phyloP scores from a whole-genome alignment of 202 grass and related monocot genomes.

The Schoenoplectus triqueter region DNA sequence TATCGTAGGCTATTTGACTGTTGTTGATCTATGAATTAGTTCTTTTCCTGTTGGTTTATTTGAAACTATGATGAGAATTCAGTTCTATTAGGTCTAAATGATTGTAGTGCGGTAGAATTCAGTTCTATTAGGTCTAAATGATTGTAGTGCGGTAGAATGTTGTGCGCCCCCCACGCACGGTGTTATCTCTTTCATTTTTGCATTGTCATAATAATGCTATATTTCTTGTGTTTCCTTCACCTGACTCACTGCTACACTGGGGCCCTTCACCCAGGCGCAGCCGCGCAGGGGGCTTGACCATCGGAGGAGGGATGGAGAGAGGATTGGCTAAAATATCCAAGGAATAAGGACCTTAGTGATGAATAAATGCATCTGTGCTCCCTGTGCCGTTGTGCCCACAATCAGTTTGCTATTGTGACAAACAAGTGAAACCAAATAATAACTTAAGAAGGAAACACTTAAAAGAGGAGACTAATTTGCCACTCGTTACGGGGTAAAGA shows the following conservation, averaged over 20 bases:
- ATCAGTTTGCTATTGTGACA: too few relatives aligned
- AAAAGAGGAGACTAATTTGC: too few relatives aligned
- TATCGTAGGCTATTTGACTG: conserved; percentile 13
- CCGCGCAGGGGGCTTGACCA: not conserved
- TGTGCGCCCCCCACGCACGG: too few relatives aligned
- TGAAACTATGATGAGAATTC: conserved; percentile 26
- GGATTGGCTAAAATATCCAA: not conserved
- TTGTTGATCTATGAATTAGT: conserved; percentile 36
- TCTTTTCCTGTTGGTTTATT: conserved; percentile 18
- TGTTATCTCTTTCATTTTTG: not conserved
- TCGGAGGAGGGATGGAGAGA: not conserved
- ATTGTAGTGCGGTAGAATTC: conserved; percentile 8
- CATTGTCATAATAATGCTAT: not conserved
- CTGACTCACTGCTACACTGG: not conserved
- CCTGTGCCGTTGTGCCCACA: not conserved
- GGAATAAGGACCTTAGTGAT: not conserved
- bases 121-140: not conserved
- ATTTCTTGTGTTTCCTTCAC: not conserved
- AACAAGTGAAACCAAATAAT: too few relatives aligned
- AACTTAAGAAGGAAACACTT: too few relatives aligned
- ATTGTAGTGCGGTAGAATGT: conserved; percentile 2
- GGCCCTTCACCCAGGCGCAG: too few relatives aligned
- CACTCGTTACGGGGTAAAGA: too few relatives aligned
- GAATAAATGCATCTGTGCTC: not conserved
- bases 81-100: not conserved